Evolutionary conservation across 257 asterid genomes (phyloP), one percentile per base, ranked within the genome.

Genomic region (Ophiorrhiza pumila): DNA sequence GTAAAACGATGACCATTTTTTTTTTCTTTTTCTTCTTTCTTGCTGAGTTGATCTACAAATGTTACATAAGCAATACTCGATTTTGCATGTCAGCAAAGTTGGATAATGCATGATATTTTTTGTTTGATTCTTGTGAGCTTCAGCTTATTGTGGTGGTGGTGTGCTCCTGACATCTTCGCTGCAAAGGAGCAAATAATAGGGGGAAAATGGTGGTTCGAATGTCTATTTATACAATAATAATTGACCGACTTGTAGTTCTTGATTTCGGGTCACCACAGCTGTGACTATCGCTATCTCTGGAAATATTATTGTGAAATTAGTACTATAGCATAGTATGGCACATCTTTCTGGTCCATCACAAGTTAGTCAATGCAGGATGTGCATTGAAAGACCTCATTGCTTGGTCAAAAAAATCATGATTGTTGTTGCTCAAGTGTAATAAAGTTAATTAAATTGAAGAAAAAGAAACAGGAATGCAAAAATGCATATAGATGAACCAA

Each of bases 211-310:
- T 67, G 23, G 58, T 67, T 67, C 55, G 59, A 18, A 46, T 58
- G 71, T 67, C 71, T 47, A 45, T 67, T 67, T 45, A 2, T 29
- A 15, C 59, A 23, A 43, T 65, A 42, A 65, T 42, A 65, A 65
- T 42, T 42, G 70, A 65, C 70, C 55, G 25, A 42, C 50, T 65
- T 65, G 47, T 17, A 14, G 39, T 25, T 46, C 39, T 65, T 42
- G n/a, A 41, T 23, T 23, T 23, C 31, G 25, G 70, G 39, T 10
- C 70, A 42, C 32, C 49, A 65, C 55, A 65, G 37, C 55, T 65
- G n/a, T 43, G 18, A 65, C 23, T 23, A 65, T 23, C 17, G 23
- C 55, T 25, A n/a, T 65, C 45, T 25, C 49, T 3, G 1, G 35
- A 65, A n/a, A 65, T 9, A 65, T 0, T 11, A 37, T 35, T 37